Evolutionary conservation across 2,329 filamentous ascomycete species (phyloP), one percentile per base, ranked within the genome.

Genomic region (Aureobasidium leucospermi): DNA sequence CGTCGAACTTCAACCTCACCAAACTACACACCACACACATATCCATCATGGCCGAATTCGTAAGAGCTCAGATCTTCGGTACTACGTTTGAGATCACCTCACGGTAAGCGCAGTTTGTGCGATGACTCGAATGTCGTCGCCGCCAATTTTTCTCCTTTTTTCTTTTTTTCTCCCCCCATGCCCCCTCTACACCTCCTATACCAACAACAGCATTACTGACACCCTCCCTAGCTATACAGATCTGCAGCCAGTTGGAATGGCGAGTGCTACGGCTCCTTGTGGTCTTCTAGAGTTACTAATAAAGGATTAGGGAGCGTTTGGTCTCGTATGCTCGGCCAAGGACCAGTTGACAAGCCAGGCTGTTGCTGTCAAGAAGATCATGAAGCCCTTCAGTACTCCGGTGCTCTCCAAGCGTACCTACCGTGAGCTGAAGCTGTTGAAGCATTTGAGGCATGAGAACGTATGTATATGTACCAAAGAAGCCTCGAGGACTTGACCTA

Each of bases 371-470:
- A 99, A 99, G 84, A 99, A 99, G 85, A 99, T 99, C 72, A 97
- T 99, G 93, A 99, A 97, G 81, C 94, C 94, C 9, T 99, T 99
- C 78, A 96, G 92, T 81, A 99, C 94, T n/a, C 92, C 94, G 1
- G 94, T 99, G 61, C 82, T 99, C 49, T 94, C 94, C 61, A 99
- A 99, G 81, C 85, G 94, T 72, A 99, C 94, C 66, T 99, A 99
- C 75, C 87, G 94, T 71, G 94, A 99, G 76, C 79, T 99, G 72
- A 99, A 97, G 81, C 84, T 99, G 64, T 81, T 99, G 70, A 99
- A 97, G 81, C 94, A 99, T 72, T 80, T 99, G 63, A 87, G 87
- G 72, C 94, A 99, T 75, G 94, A 99, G 78, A 99, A 99, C 78
- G 93, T 96, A 75, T 63, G 80, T 51, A 13, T 32, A 19, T 41